These are phyloP conservation scores for Aspergillus carbonarius DNA, from an alignment of 2,329 filamentous ascomycete species.

Conservation along the genomic window DNA sequence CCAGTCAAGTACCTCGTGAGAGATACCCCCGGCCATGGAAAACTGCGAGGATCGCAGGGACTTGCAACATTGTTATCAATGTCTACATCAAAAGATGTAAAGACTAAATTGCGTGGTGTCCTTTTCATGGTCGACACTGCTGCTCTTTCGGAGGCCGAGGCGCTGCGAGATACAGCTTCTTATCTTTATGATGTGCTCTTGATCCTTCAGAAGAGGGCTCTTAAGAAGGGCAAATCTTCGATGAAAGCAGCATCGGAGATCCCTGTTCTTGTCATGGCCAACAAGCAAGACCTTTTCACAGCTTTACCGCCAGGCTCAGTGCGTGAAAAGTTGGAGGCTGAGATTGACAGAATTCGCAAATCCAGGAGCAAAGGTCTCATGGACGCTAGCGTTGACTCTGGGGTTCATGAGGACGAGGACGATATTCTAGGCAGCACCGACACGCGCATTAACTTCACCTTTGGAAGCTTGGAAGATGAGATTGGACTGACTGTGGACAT, in stretches of 20 bases:
- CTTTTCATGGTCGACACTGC: slow-evolving; percentile 89
- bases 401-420: slow-evolving; percentile 65
- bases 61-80: slow-evolving; percentile 40
- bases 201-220: slow-evolving; percentile 70
- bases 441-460: slow-evolving; percentile 73
- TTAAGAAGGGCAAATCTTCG: slow-evolving; percentile 50
- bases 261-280: slow-evolving; percentile 81
- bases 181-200: slow-evolving; percentile 92
- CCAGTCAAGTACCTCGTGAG: slow-evolving; percentile 40
- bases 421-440: slow-evolving; percentile 84
- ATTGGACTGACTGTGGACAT: slow-evolving; percentile 75
- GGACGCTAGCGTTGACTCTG: slow-evolving; percentile 68
- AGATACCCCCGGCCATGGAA: slow-evolving; percentile 94
- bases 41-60: slow-evolving; percentile 68
- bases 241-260: slow-evolving; percentile 61
- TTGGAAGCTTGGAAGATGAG: slow-evolving; percentile 76
- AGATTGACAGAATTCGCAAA: slow-evolving; percentile 74
- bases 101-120: slow-evolving; percentile 62
- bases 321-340: slow-evolving; percentile 71
- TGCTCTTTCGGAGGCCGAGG: slow-evolving; percentile 50
- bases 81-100: slow-evolving; percentile 33
- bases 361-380: slow-evolving; percentile 78
- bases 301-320: slow-evolving; percentile 78
- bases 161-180: slow-evolving; percentile 69
- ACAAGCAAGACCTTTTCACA: slow-evolving; percentile 95